Percentiles rank a stretch among this genome's conserved stretches.
Conservation (phyloP, 495 filamentous ascomycete species). For the Penicillium robsamsonii region DNA sequence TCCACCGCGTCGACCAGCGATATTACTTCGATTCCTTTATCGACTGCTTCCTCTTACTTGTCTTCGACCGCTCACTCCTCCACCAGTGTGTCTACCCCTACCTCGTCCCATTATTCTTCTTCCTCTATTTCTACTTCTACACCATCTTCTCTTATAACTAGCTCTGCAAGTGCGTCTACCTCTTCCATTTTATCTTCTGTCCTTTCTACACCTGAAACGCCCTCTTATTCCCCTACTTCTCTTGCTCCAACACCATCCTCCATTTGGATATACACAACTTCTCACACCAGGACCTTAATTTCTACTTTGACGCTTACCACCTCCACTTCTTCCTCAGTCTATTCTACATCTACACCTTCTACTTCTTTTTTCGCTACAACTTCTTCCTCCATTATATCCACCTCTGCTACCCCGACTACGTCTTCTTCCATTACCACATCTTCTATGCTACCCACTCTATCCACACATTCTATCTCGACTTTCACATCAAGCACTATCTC, state of each 20-base stretch:
- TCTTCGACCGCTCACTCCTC: constrained; percentile 28
- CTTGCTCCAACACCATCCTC: neutral
- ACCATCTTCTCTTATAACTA: constrained; percentile 23
- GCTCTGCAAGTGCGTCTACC: constrained; percentile 15
- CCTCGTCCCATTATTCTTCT: constrained; percentile 23
- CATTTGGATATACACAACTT: neutral
- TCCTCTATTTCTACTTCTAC: constrained; percentile 25
- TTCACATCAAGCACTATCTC: constrained; percentile 15
- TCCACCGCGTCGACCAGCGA: constrained; percentile 17
- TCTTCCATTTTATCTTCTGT: constrained; percentile 17
- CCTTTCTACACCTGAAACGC: neutral
- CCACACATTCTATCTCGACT: constrained; percentile 13
- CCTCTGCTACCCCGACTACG: constrained; percentile 9
- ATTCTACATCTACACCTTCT: neutral
- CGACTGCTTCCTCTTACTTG: constrained; percentile 24
- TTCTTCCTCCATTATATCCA: constrained; percentile 21
- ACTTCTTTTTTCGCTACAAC: constrained; percentile 6
- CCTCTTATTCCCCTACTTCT: neutral
- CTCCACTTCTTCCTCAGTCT: neutral
- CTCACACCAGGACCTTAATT: neutral
- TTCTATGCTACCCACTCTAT: constrained; percentile 7
- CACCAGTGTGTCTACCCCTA: constrained; percentile 27
- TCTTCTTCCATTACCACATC: constrained; percentile 5
- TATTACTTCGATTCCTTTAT: constrained; percentile 18
- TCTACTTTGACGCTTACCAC: constrained; percentile 5